phyloP scores from a whole-genome alignment of 2,329 filamentous ascomycete species.

The Neoscytalidium dimidiatum region DNA sequence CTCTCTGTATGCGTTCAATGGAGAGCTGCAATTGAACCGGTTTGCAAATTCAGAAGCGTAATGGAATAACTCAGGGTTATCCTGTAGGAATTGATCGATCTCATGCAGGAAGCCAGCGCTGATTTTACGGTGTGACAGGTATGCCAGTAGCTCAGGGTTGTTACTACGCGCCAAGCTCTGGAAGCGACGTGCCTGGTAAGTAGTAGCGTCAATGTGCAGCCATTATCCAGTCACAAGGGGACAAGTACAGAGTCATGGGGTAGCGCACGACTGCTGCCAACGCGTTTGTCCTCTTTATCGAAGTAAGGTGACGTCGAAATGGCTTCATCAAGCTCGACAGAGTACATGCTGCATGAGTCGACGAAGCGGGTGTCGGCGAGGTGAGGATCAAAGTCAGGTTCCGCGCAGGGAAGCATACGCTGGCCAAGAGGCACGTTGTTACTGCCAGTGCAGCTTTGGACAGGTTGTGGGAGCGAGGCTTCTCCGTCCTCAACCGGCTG shows the following conservation, averaged over 20 bases:
- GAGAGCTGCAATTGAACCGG: slow-evolving; percentile 26
- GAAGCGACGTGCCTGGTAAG: neutral
- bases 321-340: no score
- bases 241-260: no score
- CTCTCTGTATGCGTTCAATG: slow-evolving; percentile 28
- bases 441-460: neutral
- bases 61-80: slow-evolving; percentile 26
- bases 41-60: slow-evolving; percentile 23
- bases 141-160: slow-evolving; percentile 25
- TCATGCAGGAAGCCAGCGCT: slow-evolving; percentile 28
- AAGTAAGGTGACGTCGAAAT: no score
- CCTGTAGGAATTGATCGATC: slow-evolving; percentile 28
- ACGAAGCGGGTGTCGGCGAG: no score
- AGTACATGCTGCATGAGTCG: no score
- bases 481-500: neutral
- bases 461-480: neutral
- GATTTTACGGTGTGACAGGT: slow-evolving; percentile 25
- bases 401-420: neutral
- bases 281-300: no score
- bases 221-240: neutral
- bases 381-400: no score
- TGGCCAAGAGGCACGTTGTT: slow-evolving; percentile 7
- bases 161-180: slow-evolving; percentile 23
- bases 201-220: neutral
- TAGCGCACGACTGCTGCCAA: no score